Base-by-base conservation (phyloP, 176 grass and related monocot species). In the Rhynchospora pubera region DNA sequence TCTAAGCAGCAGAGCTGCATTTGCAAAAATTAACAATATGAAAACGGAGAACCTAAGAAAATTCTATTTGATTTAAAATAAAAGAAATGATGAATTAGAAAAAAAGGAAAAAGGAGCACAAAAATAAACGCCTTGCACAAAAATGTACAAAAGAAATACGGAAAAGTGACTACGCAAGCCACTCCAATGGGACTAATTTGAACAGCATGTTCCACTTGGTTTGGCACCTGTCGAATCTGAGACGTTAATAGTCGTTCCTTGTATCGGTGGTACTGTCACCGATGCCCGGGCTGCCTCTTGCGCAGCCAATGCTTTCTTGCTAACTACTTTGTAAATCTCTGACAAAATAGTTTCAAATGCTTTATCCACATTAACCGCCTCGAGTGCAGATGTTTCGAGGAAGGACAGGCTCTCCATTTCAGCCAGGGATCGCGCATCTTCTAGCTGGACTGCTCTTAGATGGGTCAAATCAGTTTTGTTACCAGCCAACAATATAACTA, bases 381-480 rank as follows among this genome's bases (percentile, higher is more conserved):
- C 85, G 0, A 87, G 64, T 3, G 85, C 85, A 73, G 85, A 87
- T 5, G 85, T 87, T 65, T 87, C 85, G 0, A 87, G 16, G 15
- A 87, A 82, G 8, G 79, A 82, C 16, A 87, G 5, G 0, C 56
- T 79, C 50, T 87, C 85, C 57, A 74, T 87, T 60, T 87, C 85
- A 0, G 85, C 85, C 3, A 87, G 56, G 12, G 79, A 82, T 6
- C 32, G 67, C 1, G 85, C 85, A 50, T 87, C 85, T 2, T 70
- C 85, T 12, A 55, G 9, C 32, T 80, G 34, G 43, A 82, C 56
- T 2, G 85, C 65, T 51, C 79, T 62, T 50, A 87, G 45, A 63
- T 87, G 85, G 4, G 46, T 77, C 56, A 87, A 74, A 62, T 87
- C 85, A 48, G 56, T 87, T 63, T 87, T 87, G 57, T 87, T 87